Percentiles rank a stretch among this genome's conserved stretches.
These are phyloP conservation scores for Davidsoniella neocaledoniae DNA, from an alignment of 2,329 filamentous ascomycete genomes.

Conservation along the genomic window DNA sequence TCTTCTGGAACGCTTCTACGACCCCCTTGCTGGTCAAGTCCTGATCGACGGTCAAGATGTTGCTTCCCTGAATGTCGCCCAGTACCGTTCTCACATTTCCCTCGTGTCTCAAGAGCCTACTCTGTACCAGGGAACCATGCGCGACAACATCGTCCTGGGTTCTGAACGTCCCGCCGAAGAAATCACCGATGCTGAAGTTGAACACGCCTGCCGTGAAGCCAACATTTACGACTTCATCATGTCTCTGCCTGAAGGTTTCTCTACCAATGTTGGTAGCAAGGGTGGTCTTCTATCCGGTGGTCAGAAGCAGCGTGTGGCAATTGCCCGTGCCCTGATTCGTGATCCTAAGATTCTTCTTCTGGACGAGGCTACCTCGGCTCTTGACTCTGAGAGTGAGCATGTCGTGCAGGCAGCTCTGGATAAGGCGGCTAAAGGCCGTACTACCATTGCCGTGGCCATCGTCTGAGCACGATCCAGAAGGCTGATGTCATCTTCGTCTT, in stretches of 20 bases:
- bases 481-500: constrained; percentile 96
- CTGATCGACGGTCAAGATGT: constrained; percentile 75
- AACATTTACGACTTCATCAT: constrained; percentile 89
- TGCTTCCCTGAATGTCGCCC: constrained; percentile 61
- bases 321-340: constrained; percentile 79
- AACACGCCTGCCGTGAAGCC: constrained; percentile 69
- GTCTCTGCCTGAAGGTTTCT: constrained; percentile 70
- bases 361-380: constrained; percentile 63
- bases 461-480: constrained; percentile 83
- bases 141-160: constrained; percentile 77
- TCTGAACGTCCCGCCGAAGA: constrained; percentile 37
- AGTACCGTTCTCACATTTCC: constrained; percentile 69
- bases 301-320: constrained; percentile 88
- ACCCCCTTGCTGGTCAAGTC: constrained; percentile 64
- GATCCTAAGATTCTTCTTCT: constrained; percentile 75
- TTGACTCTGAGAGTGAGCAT: constrained; percentile 63
- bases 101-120: constrained; percentile 92
- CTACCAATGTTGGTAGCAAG: constrained; percentile 73
- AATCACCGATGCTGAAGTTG: constrained; percentile 54
- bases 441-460: constrained; percentile 91
- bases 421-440: constrained; percentile 65
- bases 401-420: constrained; percentile 70
- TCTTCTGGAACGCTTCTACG: constrained; percentile 85
- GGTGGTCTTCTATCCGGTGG: constrained; percentile 74
- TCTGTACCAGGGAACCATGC: constrained; percentile 80